phyloP scores from a whole-genome alignment of 495 filamentous ascomycete species.

The Monascus purpureus region DNA sequence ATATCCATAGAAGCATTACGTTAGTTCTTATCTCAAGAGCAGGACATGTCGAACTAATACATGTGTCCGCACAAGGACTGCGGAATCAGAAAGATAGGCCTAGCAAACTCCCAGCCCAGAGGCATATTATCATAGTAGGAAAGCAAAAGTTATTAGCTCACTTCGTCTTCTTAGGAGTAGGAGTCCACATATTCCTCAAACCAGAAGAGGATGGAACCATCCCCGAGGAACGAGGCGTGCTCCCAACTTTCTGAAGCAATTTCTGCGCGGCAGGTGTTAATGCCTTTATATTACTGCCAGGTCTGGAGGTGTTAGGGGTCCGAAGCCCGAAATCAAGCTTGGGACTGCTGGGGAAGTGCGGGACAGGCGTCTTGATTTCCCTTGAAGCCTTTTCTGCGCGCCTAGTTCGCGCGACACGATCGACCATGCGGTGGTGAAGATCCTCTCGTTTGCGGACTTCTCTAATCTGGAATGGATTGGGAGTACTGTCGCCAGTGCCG shows the following conservation, averaged over 20 bases:
- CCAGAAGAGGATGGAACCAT: constrained; percentile 24
- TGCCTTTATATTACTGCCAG: constrained; percentile 12
- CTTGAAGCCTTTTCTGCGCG: constrained; percentile 36
- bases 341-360: constrained; percentile 66
- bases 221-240: constrained; percentile 19
- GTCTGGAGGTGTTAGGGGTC: constrained; percentile 25
- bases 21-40: no score
- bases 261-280: constrained; percentile 65
- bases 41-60: no score
- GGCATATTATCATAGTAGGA: no score
- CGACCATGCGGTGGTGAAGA: constrained; percentile 83
- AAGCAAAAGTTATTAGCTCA: no score
- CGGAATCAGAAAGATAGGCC: no score
- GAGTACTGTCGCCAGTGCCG: constrained; percentile 44
- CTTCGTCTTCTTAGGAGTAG: constrained; percentile 32
- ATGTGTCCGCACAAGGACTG: no score
- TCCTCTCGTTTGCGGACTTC: constrained; percentile 67
- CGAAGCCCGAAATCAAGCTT: constrained; percentile 41
- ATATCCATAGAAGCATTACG: no score
- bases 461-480: constrained; percentile 71
- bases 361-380: constrained; percentile 43
- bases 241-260: constrained; percentile 56
- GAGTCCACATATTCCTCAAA: constrained; percentile 41
- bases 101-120: no score
- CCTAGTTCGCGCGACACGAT: constrained; percentile 62